Conservation (phyloP, 768 basidiomycete genomes). For the Tylopilus rubrobrunneus region DNA sequence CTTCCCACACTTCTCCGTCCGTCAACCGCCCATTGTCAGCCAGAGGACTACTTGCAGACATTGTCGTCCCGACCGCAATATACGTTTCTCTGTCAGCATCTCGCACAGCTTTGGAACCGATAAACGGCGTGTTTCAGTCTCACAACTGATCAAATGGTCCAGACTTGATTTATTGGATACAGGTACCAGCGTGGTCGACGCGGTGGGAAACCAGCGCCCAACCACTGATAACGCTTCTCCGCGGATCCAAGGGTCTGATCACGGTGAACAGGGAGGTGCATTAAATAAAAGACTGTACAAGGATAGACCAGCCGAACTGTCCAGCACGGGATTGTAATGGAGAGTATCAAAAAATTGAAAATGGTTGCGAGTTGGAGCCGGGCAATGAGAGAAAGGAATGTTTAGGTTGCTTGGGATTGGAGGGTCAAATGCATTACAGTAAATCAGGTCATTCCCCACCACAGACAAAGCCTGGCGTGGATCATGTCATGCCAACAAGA, state of each 20-base stretch:
- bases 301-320: background rate
- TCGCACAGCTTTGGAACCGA: too few relatives aligned
- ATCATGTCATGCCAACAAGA: slow-evolving; percentile 9
- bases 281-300: slow-evolving; percentile 6
- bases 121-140: background rate
- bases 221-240: background rate
- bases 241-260: background rate
- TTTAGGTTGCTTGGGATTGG: background rate
- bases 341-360: background rate
- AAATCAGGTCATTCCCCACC: slow-evolving; percentile 7
- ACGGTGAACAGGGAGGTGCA: background rate
- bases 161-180: background rate
- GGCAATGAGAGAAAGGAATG: background rate
- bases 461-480: slow-evolving; percentile 1
- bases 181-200: background rate
- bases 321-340: background rate
- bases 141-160: background rate
- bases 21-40: background rate
- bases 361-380: background rate
- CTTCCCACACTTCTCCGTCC: background rate
- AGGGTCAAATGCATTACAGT: slow-evolving; percentile 11
- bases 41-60: background rate
- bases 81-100: background rate
- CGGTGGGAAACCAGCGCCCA: background rate
- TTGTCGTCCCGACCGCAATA: background rate